Base-by-base conservation (phyloP, 2,329 filamentous ascomycete species). In the Colletotrichum aenigma region DNA sequence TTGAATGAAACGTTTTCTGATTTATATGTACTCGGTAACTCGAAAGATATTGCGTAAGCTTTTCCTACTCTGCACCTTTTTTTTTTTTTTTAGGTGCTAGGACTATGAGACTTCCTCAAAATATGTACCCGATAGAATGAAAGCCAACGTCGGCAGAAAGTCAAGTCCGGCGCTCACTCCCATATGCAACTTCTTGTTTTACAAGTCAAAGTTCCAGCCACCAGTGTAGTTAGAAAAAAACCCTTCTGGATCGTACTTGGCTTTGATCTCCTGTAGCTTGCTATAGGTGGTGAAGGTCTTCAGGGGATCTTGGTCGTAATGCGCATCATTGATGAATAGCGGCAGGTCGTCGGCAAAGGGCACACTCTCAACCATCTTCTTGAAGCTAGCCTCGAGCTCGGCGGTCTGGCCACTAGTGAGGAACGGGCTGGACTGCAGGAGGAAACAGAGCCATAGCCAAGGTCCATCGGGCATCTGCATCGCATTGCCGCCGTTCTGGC, bases 211-310 rank as follows among this genome's bases (percentile, higher is more conserved):
- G 10, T 8, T 61, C 56, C 56, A 61, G 28, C 56, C 28, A 16
- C 56, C 56, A 12, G 56, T 61, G 26, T 21, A 61, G 30, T 61
- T 61, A 2, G 56, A 28, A 12, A 85, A 85, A 16, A 84, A 72
- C 2, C 79, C 78, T 6, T 76, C 48, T 1, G 81, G 82, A 68
- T 85, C 84, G 71, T 84, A 85, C 58, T 82, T 81, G 12, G 75
- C 70, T 3, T 79, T 79, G 10, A 82, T 77, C 26, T 77, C 66
- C 43, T 74, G 76, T 30, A 85, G 12, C 56, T 32, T 61, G 56
- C 26, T 30, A 0, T 61, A 61, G 16, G 56, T 61, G 15, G 56
- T 61, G 56, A 61, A 61, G 26, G 56, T 61, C 18, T 61, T 61
- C 9, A 61, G 56, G 0, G 56, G 56, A 61, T 61, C 56, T 32